Base-by-base conservation (phyloP, 768 basidiomycete genomes). In the Suillus hirtellus region DNA sequence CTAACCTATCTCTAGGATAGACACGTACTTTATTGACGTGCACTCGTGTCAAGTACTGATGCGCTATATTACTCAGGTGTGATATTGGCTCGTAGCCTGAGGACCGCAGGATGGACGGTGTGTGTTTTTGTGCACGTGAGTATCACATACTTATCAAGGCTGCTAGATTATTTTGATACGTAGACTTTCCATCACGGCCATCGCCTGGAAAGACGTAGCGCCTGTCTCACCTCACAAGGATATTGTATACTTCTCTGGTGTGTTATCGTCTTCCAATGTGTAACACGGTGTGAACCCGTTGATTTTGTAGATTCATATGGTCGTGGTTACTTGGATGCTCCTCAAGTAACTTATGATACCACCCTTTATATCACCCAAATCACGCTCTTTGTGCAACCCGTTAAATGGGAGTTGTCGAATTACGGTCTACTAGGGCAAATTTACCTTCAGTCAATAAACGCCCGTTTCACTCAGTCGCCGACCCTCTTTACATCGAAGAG, bases 271-370 rank as follows among this genome's bases (percentile, higher is more conserved):
- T 53, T 59, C 37, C 19, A 58, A 24, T 24, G 24, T 24, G 24
- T 24, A 2, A 24, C 24, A 24, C 2, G 24, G 24, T 24, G 24
- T 24, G 24, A 24, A 24, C 24, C 24, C 15, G 14, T 15, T 35
- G 3, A n/a, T 59, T 5, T 2, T 19, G 17, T 64, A 92, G 92
- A 94, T 76, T 78, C 92, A 24, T 92, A 91, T 64, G 92, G 91
- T 14, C 83, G 92, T 44, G 92, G 92, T 5, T 94, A 93, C 74
- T 91, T 90, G 1, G 91, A 90, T 62, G 90, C 91, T 1, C 92
- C 92, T 0, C 82, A 86, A 24, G 85, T 82, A 17, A 84, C 82
- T 4, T 91, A 93, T 72, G 82, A 90, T 65, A 75, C 27, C 27
- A 27, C 27, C 27, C 27, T 27, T 27, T 27, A 27, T 70, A 86